Percentiles rank a stretch among this genome's conserved stretches.
phyloP scores from a whole-genome alignment of 164 flowering plant species.

The Vitis riparia region DNA sequence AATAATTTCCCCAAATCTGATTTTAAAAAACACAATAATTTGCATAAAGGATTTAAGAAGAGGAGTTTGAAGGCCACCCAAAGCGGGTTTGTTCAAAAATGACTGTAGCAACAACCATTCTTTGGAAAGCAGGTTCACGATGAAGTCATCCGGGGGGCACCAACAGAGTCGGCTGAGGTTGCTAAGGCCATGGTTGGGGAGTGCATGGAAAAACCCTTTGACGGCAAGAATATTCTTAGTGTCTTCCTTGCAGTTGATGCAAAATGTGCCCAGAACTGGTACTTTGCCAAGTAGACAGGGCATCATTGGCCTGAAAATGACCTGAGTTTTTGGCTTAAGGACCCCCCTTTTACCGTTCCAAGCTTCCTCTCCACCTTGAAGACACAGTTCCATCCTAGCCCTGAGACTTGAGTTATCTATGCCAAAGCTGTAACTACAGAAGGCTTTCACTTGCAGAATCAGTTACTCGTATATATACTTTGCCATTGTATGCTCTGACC shows the following conservation, averaged over 20 bases:
- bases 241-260: slow-evolving; percentile 89
- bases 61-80: no score
- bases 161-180: slow-evolving; percentile 78
- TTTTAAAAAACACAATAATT: no score
- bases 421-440: no score
- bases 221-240: slow-evolving; percentile 72
- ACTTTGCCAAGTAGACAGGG: slow-evolving; percentile 68
- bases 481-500: no score
- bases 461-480: no score
- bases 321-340: not conserved
- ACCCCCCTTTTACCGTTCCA: not conserved
- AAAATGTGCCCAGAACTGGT: slow-evolving; percentile 91
- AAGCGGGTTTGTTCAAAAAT: no score
- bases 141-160: slow-evolving; percentile 96
- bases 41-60: no score
- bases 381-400: no score
- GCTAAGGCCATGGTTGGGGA: slow-evolving; percentile 88
- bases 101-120: not conserved
- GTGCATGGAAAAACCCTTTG: slow-evolving; percentile 94
- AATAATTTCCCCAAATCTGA: no score
- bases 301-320: not conserved
- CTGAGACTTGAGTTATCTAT: no score
- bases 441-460: no score
- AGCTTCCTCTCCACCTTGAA: not conserved
- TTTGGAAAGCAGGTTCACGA: slow-evolving; percentile 76